These are phyloP conservation scores for Coemansia sp. DNA, from an alignment of 192 early-diverging fungal genomes.

Conservation along the genomic window DNA sequence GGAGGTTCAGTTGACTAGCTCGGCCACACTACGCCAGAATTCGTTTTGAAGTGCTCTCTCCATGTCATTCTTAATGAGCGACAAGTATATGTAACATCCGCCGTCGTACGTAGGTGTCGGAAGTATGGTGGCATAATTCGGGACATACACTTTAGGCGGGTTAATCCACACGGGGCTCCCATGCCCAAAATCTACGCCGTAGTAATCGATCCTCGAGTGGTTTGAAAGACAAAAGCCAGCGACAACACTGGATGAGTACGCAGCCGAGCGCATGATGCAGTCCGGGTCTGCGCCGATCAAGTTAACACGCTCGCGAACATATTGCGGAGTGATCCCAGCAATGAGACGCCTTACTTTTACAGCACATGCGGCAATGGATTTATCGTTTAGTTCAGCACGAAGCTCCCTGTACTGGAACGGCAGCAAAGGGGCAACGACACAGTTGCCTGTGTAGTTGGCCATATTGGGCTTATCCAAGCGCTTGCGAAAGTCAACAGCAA, in stretches of 20 bases:
- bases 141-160: constrained; percentile 10
- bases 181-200: constrained; percentile 26
- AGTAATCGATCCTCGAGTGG: constrained; percentile 20
- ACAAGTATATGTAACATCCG: background rate
- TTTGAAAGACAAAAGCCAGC: constrained; percentile 17
- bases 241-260: background rate
- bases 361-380: constrained; percentile 7
- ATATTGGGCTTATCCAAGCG: constrained; percentile 4
- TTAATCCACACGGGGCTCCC: constrained; percentile 19
- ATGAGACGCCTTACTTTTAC: constrained; percentile 3
- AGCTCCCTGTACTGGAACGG: background rate
- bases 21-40: background rate
- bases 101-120: background rate
- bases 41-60: background rate
- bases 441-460: constrained; percentile 6
- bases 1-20: background rate
- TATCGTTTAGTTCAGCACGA: background rate
- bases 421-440: background rate
- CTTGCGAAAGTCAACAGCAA: constrained; percentile 16
- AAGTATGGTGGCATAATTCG: constrained; percentile 2
- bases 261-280: constrained; percentile 2
- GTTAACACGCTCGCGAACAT: constrained; percentile 3
- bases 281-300: background rate
- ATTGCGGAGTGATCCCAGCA: background rate
- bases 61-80: constrained; percentile 1